Percentiles rank a stretch among this genome's conserved stretches.
Conservation (phyloP, 2,329 filamentous ascomycete species). For the Blastomyces parvus region DNA sequence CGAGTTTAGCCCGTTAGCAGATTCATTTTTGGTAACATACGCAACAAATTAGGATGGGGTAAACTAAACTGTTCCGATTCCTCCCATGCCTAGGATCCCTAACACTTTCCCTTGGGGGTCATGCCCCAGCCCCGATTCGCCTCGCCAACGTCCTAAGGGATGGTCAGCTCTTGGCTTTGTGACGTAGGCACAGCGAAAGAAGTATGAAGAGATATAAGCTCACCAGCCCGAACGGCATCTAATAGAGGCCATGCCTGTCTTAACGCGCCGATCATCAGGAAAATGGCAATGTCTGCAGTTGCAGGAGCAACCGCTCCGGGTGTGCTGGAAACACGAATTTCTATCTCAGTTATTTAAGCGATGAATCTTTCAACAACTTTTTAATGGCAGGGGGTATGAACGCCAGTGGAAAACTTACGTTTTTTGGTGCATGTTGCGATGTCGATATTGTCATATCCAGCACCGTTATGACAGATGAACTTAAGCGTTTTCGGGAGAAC, state of each 20-base stretch:
- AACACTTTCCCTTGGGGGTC: slow-evolving; percentile 39
- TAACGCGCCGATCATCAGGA: slow-evolving; percentile 40
- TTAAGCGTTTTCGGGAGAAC: slow-evolving; percentile 38
- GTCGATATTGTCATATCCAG: slow-evolving; percentile 54
- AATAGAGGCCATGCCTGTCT: slow-evolving; percentile 37
- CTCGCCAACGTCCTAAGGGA: slow-evolving; percentile 32
- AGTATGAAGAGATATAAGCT: slow-evolving; percentile 11
- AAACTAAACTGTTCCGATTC: slow-evolving; percentile 36
- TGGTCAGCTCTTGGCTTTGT: neutral
- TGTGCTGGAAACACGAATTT: slow-evolving; percentile 37
- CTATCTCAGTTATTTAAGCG: slow-evolving; percentile 13
- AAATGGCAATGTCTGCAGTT: slow-evolving; percentile 40
- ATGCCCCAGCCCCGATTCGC: slow-evolving; percentile 34
- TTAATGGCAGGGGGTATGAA: neutral
- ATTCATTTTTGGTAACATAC: neutral
- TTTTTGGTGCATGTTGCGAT: slow-evolving; percentile 43
- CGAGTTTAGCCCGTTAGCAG: neutral
- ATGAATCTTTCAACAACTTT: neutral
- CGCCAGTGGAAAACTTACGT: slow-evolving; percentile 17
- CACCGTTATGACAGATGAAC: slow-evolving; percentile 47
- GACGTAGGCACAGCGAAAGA: neutral
- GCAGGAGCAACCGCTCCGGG: slow-evolving; percentile 40
- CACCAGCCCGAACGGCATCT: slow-evolving; percentile 33
- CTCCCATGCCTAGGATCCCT: slow-evolving; percentile 41
- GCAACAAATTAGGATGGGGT: neutral